phyloP scores from a whole-genome alignment of 169 alveolate species.

The Plasmodium cynomolgi region DNA sequence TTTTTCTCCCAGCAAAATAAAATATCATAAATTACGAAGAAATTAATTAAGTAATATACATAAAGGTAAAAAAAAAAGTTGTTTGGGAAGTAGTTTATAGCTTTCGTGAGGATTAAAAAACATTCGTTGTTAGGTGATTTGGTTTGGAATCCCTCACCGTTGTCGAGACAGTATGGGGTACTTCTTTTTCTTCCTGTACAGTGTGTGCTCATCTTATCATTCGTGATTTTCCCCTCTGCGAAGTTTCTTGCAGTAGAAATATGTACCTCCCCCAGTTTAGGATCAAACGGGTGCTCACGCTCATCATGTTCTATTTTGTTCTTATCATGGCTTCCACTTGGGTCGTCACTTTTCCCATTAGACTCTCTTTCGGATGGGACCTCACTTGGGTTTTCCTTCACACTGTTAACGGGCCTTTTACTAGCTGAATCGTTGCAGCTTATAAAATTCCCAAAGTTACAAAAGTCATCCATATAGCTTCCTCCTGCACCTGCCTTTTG shows the following conservation, averaged over 20 bases:
- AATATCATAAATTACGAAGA: conserved; percentile 28
- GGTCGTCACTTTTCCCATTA: neutral
- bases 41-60: conserved; percentile 37
- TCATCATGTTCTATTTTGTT: neutral
- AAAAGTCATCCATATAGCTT: neutral
- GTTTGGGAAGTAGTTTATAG: conserved; percentile 40
- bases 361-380: neutral
- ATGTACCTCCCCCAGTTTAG: neutral
- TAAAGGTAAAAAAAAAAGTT: conserved; percentile 43
- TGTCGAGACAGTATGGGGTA: neutral
- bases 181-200: neutral
- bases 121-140: conserved; percentile 6
- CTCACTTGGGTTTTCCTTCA: neutral
- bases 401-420: neutral
- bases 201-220: neutral
- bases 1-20: conserved; percentile 60
- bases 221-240: neutral
- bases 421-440: neutral
- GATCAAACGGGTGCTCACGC: neutral
- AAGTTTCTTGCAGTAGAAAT: neutral
- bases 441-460: conserved; percentile 8
- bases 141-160: neutral
- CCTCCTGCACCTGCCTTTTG: neutral
- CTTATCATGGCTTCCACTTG: neutral
- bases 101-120: conserved; percentile 21